These are phyloP conservation scores for Spongospora subterranea DNA, from an alignment of 208 protist species.

Conservation along the genomic window DNA sequence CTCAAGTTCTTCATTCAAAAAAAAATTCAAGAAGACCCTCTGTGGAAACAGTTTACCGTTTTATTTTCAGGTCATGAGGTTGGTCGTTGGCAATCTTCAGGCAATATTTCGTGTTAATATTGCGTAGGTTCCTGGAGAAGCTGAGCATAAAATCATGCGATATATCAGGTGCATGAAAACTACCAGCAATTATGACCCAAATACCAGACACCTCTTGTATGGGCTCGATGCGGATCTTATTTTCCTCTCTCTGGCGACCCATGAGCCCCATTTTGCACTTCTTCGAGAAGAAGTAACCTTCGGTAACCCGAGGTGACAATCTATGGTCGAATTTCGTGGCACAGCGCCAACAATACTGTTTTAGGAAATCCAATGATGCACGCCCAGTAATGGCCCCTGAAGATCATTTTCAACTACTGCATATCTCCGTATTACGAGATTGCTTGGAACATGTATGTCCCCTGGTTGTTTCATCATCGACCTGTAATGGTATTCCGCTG, in stretches of 20 bases:
- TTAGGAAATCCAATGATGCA: slow-evolving; percentile 34
- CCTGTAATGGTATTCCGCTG: neutral
- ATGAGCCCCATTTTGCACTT: slow-evolving; percentile 96
- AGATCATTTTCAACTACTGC: slow-evolving; percentile 75
- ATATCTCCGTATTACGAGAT: slow-evolving; percentile 74
- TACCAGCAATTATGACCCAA: slow-evolving; percentile 87
- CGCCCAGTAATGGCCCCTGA: neutral
- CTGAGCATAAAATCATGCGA: slow-evolving; percentile 99
- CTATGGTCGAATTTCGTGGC: neutral
- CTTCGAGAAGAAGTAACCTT: slow-evolving; percentile 92
- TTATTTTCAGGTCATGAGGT: slow-evolving; percentile 51
- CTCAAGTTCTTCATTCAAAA: slow-evolving; percentile 5
- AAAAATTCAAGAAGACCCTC: slow-evolving; percentile 42
- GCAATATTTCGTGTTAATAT: neutral
- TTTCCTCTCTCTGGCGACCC: slow-evolving; percentile 95
- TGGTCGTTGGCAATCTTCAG: neutral
- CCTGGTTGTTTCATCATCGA: neutral
- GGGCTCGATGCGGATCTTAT: slow-evolving; percentile 99
- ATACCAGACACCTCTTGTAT: slow-evolving; percentile 95
- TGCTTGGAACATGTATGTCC: slow-evolving; percentile 71
- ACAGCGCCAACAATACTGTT: neutral
- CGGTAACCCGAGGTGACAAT: neutral
- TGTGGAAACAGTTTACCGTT: slow-evolving; percentile 31
- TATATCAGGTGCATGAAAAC: slow-evolving; percentile 92
- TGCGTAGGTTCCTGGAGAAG: slow-evolving; percentile 89